A percentile compares a stretch with the other conserved stretches of the same genome.
Conservation (phyloP, 2,329 filamentous ascomycete genomes). For the Thelonectria blattea region DNA sequence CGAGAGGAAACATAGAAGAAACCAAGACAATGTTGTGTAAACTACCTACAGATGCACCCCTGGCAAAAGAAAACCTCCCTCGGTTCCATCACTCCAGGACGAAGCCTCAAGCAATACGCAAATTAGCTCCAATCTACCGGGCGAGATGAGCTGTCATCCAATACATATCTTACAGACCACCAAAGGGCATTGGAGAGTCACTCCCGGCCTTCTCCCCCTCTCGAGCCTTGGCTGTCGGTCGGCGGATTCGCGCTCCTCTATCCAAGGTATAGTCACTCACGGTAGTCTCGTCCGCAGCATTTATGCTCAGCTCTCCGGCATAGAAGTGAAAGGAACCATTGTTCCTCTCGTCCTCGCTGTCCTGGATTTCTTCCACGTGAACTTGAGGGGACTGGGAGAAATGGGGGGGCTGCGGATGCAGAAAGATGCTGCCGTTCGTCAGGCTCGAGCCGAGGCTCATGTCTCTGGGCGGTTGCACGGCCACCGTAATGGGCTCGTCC, state of each 20-base stretch:
- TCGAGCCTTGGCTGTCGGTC: conserved; percentile 45
- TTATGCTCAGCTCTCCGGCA: conserved; percentile 26
- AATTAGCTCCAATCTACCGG: not conserved
- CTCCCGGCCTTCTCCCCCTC: conserved; percentile 39
- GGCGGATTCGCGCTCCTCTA: conserved; percentile 40
- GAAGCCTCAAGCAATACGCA: not conserved
- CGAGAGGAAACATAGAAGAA: not conserved
- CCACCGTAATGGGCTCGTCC: conserved; percentile 24
- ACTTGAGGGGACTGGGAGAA: not conserved
- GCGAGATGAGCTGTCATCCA: not conserved
- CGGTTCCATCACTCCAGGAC: conserved; percentile 8
- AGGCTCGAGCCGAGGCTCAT: not conserved
- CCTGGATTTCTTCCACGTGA: conserved; percentile 38
- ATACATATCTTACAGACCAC: conserved; percentile 14
- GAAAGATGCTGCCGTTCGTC: not conserved
- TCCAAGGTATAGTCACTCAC: conserved; percentile 38
- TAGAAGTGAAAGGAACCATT: conserved; percentile 22
- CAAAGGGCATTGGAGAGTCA: conserved; percentile 20
- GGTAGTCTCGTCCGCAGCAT: conserved; percentile 42
- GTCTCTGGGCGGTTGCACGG: not conserved
- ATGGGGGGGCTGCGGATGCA: conserved; percentile 2
- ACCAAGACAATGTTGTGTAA: not conserved
- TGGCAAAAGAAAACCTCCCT: conserved; percentile 5
- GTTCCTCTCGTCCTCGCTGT: conserved; percentile 38
- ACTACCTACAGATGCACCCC: conserved; percentile 5